Conservation (phyloP, 2,329 filamentous ascomycete genomes). For the Clonostachys chloroleuca region DNA sequence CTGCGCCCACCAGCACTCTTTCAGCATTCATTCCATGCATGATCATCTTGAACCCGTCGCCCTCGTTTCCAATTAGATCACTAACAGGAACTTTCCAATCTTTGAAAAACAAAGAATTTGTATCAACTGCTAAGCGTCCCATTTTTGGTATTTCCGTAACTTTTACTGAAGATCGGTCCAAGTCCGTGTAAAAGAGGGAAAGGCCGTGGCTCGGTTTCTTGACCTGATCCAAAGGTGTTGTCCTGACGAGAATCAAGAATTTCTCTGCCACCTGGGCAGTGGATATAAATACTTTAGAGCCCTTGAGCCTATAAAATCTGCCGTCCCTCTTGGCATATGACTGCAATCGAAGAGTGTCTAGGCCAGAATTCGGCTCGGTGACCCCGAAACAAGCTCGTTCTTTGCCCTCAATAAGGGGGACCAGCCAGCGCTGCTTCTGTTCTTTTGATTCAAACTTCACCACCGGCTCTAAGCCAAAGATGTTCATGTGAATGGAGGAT, state of each 20-base stretch:
- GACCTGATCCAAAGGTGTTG: conserved; percentile 58
- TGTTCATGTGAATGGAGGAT: conserved; percentile 58
- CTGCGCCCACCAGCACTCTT: conserved; percentile 69
- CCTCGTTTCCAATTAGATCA: conserved; percentile 65
- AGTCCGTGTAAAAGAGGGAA: conserved; percentile 75
- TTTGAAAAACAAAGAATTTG: conserved; percentile 86
- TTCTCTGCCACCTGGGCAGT: conserved; percentile 76
- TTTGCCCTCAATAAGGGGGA: conserved; percentile 66
- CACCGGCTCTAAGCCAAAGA: conserved; percentile 72
- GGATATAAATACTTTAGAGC: conserved; percentile 88
- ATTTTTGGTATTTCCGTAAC: conserved; percentile 77
- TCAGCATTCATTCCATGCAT: conserved; percentile 80
- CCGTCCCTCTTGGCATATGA: conserved; percentile 51
- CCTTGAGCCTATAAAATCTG: conserved; percentile 63
- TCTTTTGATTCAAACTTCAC: conserved; percentile 63
- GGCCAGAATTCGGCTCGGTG: conserved; percentile 76
- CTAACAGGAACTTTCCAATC: conserved; percentile 63
- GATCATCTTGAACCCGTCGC: conserved; percentile 74
- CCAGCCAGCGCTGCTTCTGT: conserved; percentile 61
- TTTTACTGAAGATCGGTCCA: conserved; percentile 63
- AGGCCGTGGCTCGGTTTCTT: conserved; percentile 68
- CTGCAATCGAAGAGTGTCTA: conserved; percentile 69
- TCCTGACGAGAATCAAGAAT: conserved; percentile 79
- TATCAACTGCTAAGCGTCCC: conserved; percentile 77
- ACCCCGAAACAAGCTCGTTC: conserved; percentile 77